Base-by-base conservation (phyloP, 306 rosid genomes). In the Sphenostylis stenocarpa region DNA sequence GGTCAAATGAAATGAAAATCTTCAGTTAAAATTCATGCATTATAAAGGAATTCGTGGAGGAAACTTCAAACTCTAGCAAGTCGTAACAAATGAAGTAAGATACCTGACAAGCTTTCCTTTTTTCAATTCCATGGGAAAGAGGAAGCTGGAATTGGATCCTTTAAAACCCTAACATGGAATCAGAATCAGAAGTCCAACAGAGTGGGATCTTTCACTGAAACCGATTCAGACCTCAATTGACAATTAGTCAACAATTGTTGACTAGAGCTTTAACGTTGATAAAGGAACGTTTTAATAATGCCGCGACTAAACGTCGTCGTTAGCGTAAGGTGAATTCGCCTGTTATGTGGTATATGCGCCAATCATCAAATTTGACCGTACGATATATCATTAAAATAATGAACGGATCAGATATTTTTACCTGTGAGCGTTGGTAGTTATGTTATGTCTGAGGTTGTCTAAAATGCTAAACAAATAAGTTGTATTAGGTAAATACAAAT, bases 21-120 rank as follows among this genome's bases (percentile, higher is more conserved):
- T 16, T 21, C 19, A 9, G 1, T 16, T 12, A 21, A 67, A 78
- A 29, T 68, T 34, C 11, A 58, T 33, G 71, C 66, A 77, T 10
- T 53, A 66, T 5, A 19, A 33, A 67, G n/a, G 43, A 53, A 66
- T 43, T 76, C 23, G 31, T 21, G 6, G 19, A 47, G 19, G 73
- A 64, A 65, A 48, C 21, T 63, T 76, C 20, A 49, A 63, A 69
- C 69, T 68, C 21, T 26, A 44, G 23, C 61, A 68, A 6, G 13
- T 49, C 1, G 13, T 19, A 43, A 58, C 9, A 47, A 47, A 19
- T 29, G 26, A 73, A 73, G 3, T 60, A 28, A 33, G 19, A 41
- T 70, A 90, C 96, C 96, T 88, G 52, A 92, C 96, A 77, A 92
- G 91, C 85, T 85, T 92, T 23, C 85, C 96, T 82, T 84, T 88